Evolutionary conservation across 2,329 filamentous ascomycete species (phyloP), one percentile per base, ranked within the genome.

Genomic region (Pyrenophora tritici-repentis): DNA sequence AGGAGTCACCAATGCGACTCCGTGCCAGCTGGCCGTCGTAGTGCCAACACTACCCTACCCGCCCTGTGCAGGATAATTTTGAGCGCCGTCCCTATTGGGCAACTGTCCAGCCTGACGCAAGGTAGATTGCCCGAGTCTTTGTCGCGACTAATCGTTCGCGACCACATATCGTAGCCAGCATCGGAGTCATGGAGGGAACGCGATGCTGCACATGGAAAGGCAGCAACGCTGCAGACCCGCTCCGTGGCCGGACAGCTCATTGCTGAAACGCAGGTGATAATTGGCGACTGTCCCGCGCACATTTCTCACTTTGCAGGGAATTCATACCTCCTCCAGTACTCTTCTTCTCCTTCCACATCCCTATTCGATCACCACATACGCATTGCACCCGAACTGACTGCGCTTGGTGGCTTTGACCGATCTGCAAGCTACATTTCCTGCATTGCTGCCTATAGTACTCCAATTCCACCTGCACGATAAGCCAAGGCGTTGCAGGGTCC

Each of bases 381-480:
- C 63, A 56, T 58, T 57, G 53, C 62, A 61, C 55, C 61, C 62
- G 52, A 56, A 61, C 59, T 66, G 63, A 61, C 61, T 66, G 62
- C 66, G 55, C 61, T 59, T 56, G 63, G 69, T 73, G 70, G 70
- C 66, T 70, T 63, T 65, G 57, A 62, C 63, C 61, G 17, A 48
- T 52, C 62, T 64, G 58, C 64, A 59, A 67, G 68, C 67, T 68
- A 54, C 61, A 54, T 62, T 65, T 67, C 61, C 66, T 73, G 71
- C 71, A 73, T 70, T 72, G 71, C 70, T 69, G 70, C 70, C 68
- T 72, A 60, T 70, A 70, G 60, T 56, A 58, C 61, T 57, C 53
- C 57, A 54, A 60, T 53, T 66, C 58, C 57, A 56, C 59, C 66
- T 68, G 66, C 64, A 67, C 65, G 66, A 73, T 72, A 73, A 73